Evolutionary conservation across 2,329 filamentous ascomycete species (phyloP).

Genomic region (Cordyceps tenuipes): DNA sequence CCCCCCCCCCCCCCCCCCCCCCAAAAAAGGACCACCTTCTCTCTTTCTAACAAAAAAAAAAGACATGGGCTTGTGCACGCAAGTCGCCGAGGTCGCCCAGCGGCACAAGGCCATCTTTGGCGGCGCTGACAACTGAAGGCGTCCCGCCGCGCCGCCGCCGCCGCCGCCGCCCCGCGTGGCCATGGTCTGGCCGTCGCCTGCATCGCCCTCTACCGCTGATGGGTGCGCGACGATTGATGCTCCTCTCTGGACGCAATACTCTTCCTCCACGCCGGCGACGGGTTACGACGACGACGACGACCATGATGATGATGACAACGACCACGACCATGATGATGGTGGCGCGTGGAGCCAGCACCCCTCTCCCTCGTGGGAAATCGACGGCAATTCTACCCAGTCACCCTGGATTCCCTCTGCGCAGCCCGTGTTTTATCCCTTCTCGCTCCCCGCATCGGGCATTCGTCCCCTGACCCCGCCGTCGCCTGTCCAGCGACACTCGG

Average conservation of each 20-base stretch:
- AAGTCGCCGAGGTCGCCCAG: conserved; percentile 81
- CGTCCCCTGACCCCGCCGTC: conserved; percentile 4
- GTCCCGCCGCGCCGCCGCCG: conserved; percentile 12
- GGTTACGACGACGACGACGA: not conserved
- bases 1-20: too few species aligned
- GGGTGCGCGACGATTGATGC: not conserved
- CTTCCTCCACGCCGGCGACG: not conserved
- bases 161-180: conserved; percentile 26
- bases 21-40: not conserved
- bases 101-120: conserved; percentile 69
- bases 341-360: not conserved
- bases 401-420: conserved; percentile 10
- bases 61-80: conserved; percentile 71
- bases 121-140: conserved; percentile 42
- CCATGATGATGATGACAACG: not conserved
- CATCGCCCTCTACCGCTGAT: not conserved
- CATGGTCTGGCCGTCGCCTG: conserved; percentile 29
- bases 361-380: not conserved
- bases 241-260: not conserved
- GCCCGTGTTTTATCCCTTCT: conserved; percentile 9
- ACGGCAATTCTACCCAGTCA: not conserved
- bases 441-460: conserved; percentile 1
- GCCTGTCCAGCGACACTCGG: not conserved
- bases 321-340: not conserved
- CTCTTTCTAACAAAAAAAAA: not conserved